phyloP scores from a whole-genome alignment of 257 asterid genomes.

The Plantago elongata region DNA sequence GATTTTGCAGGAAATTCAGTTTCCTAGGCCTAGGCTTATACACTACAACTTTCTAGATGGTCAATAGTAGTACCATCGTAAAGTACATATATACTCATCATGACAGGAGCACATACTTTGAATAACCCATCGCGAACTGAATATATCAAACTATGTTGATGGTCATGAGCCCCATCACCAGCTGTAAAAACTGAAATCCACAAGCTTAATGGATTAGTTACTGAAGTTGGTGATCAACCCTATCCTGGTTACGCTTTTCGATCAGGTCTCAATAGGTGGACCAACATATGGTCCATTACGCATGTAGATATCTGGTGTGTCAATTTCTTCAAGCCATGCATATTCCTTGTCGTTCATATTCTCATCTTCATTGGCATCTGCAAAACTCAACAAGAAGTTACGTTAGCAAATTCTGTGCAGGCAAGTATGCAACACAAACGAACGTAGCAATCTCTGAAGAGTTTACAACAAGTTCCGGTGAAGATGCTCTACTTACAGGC shows the following conservation, averaged over 20 bases:
- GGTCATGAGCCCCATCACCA: too few species aligned
- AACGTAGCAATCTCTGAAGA: neutral
- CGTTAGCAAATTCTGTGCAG: neutral
- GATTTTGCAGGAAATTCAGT: too few species aligned
- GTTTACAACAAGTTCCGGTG: neutral
- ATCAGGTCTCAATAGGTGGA: constrained; percentile 45
- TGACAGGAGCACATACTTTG: too few species aligned
- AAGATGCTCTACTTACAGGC: constrained; percentile 49
- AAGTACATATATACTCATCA: too few species aligned
- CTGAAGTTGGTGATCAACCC: constrained; percentile 1
- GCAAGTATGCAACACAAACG: neutral
- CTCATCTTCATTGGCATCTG: constrained; percentile 43
- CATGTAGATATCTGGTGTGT: constrained; percentile 78
- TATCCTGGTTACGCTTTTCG: too few species aligned
- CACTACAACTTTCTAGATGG: too few species aligned
- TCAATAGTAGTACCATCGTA: too few species aligned
- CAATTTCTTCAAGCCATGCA: constrained; percentile 77
- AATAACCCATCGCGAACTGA: too few species aligned
- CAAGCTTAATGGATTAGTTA: neutral
- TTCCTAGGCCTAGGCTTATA: too few species aligned
- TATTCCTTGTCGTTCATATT: constrained; percentile 50
- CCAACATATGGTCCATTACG: constrained; percentile 55
- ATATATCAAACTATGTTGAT: too few species aligned
- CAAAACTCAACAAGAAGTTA: constrained; percentile 15
- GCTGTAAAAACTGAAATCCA: neutral